Percentiles rank a stretch among this genome's conserved stretches.
Conservation (phyloP, 768 basidiomycete species). For the Rhodotorula babjevae region DNA sequence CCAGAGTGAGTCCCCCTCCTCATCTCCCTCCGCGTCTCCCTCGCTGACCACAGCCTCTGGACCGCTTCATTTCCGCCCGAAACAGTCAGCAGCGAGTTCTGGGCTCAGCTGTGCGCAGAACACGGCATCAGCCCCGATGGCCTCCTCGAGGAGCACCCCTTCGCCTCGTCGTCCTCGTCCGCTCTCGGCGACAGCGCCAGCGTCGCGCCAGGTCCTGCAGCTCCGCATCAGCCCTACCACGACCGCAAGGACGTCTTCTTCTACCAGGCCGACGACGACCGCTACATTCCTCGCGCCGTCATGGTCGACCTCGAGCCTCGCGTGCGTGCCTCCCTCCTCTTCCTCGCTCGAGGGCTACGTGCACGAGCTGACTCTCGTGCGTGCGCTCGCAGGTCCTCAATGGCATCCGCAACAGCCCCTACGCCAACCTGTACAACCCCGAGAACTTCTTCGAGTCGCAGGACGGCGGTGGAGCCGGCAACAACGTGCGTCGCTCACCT, state of each 20-base stretch:
- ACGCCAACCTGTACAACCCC: slow-evolving; percentile 86
- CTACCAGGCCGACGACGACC: slow-evolving; percentile 99
- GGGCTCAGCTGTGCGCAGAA: slow-evolving; percentile 96
- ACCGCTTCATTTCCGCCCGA: rapidly evolving
- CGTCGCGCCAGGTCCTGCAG: slow-evolving; percentile 8
- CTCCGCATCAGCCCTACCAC: slow-evolving; percentile 2
- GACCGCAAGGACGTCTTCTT: slow-evolving; percentile 99
- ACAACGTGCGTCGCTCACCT: slow-evolving; percentile 60
- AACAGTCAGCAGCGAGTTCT: slow-evolving; percentile 91
- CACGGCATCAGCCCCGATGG: slow-evolving; percentile 96
- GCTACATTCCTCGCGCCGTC: slow-evolving; percentile 95
- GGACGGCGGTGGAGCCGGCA: slow-evolving; percentile 98
- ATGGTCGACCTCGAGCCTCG: slow-evolving; percentile 93
- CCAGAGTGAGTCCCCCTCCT: slow-evolving; percentile 59
- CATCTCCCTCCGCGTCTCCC: neutral
- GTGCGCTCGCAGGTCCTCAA: slow-evolving; percentile 72
- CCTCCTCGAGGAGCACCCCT: slow-evolving; percentile 90
- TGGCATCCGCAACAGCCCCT: slow-evolving; percentile 73
- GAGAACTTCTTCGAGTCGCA: slow-evolving; percentile 95
- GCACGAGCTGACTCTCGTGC: neutral
- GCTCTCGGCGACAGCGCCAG: slow-evolving; percentile 11
- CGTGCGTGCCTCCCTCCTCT: slow-evolving; percentile 53
- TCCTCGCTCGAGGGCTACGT: too few relatives aligned
- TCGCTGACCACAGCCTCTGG: neutral
- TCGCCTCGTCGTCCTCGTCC: slow-evolving; percentile 16